Evolutionary conservation across 177 flowering plant genomes (phyloP), one percentile per base, ranked within the genome.

Genomic region (Telopea speciosissima): DNA sequence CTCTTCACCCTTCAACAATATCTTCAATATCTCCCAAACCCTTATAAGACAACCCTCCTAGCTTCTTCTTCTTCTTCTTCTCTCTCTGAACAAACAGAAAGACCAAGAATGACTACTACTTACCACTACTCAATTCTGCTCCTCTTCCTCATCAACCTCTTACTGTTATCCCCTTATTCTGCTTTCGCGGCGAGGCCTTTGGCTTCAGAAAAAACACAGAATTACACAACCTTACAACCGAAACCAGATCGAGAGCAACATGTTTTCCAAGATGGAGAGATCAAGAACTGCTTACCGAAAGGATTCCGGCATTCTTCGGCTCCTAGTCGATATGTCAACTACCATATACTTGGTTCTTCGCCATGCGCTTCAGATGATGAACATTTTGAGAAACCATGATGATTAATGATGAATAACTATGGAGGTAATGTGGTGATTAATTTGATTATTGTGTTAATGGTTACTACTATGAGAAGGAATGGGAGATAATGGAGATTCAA

Each of bases 251-350:
- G 63, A 56, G 75, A 70, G 64, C 64, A 23, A 3, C 73, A 42
- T 23, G 74, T 76, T 56, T 83, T 80, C 28, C 74, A 66, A 1
- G 83, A 60, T 16, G 82, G 56, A 21, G 84, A 78, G 67, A 71
- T 87, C 26, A 76, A 77, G 60, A 74, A 66, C 44, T 90, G 94
- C 83, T 17, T 84, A 83, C 97, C 97, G 0, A 92, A 89, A 76
- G 94, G 94, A 19, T 71, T 71, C 61, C 75, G 84, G 59, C 88
- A 45, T 5, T 75, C 92, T 4, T 92, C 96, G 0, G 90, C 94
- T 14, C 96, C 97, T 0, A 90, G 97, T 67, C 88, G 91, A 28
- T 88, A 69, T 45, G 87, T 76, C 1, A 90, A 92, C 68, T 81
- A 81, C 68, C 82, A 84, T 17, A 63, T 83, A 0, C 68, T 87